A percentile compares a stretch with the other conserved stretches of the same genome.
phyloP scores from a whole-genome alignment of 768 basidiomycete species.

The Trametes cingulata region DNA sequence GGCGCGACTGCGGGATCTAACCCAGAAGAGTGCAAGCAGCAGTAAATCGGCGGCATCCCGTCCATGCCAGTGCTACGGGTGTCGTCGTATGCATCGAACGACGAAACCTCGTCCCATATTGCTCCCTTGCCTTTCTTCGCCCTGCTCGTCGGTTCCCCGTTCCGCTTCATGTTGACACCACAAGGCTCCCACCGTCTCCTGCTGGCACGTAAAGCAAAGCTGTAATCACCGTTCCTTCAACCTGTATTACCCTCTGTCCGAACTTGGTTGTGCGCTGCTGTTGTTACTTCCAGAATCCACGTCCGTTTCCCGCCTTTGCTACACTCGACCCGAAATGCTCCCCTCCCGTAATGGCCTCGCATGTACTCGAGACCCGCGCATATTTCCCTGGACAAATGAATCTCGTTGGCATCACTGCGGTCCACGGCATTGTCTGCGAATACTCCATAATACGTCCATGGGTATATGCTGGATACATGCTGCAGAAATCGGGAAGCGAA shows the following conservation, averaged over 20 bases:
- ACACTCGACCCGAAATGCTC: neutral
- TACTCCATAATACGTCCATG: too few species aligned
- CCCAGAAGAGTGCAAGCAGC: conserved; percentile 91
- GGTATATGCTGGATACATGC: too few species aligned
- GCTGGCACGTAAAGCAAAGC: conserved; percentile 18
- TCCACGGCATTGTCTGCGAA: too few species aligned
- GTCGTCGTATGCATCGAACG: neutral
- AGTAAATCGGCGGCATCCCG: conserved; percentile 44
- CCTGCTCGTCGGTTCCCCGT: neutral
- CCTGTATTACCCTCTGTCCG: conserved; percentile 17
- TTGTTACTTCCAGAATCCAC: conserved; percentile 2
- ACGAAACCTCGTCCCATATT: neutral
- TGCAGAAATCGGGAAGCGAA: too few species aligned
- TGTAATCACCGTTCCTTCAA: conserved; percentile 11
- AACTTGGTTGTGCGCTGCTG: conserved; percentile 18
- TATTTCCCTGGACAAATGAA: conserved; percentile 8
- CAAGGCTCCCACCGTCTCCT: neutral
- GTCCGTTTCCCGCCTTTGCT: neutral
- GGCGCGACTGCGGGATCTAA: conserved; percentile 55
- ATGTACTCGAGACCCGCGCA: neutral
- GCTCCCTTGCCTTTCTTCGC: neutral
- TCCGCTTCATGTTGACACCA: neutral
- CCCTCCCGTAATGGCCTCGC: neutral
- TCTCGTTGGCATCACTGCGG: neutral
- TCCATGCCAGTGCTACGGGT: neutral